phyloP scores from a whole-genome alignment of 1,139 yeast species.

The Diutina catenulata region DNA sequence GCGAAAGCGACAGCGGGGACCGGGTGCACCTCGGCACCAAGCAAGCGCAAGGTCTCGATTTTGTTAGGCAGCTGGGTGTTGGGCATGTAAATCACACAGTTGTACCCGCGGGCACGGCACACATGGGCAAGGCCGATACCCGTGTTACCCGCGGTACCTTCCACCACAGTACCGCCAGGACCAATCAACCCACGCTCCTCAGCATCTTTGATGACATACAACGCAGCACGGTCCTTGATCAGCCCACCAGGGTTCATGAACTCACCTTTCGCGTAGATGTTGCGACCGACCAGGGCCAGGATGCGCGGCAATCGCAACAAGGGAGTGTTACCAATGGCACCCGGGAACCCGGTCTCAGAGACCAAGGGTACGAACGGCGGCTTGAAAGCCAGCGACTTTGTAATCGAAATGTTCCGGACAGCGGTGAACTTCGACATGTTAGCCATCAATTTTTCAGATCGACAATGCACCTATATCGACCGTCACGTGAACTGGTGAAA shows the following conservation, averaged over 20 bases:
- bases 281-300: slow-evolving; percentile 53
- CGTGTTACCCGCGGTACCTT: slow-evolving; percentile 55
- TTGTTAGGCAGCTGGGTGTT: slow-evolving; percentile 74
- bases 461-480: background rate
- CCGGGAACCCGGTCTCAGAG: slow-evolving; percentile 49
- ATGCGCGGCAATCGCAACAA: slow-evolving; percentile 53
- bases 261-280: slow-evolving; percentile 82
- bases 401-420: background rate
- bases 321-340: slow-evolving; percentile 85
- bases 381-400: slow-evolving; percentile 1
- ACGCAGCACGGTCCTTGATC: slow-evolving; percentile 85
- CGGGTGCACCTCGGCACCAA: slow-evolving; percentile 82
- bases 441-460: background rate
- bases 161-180: slow-evolving; percentile 52
- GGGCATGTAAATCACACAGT: slow-evolving; percentile 82
- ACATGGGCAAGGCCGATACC: slow-evolving; percentile 89
- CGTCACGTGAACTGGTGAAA: background rate
- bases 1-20: slow-evolving; percentile 83
- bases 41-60: slow-evolving; percentile 55
- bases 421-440: background rate
- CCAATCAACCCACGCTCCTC: slow-evolving; percentile 54
- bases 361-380: slow-evolving; percentile 50
- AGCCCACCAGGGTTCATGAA: slow-evolving; percentile 94
- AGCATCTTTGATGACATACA: slow-evolving; percentile 67
- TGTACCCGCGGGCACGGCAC: slow-evolving; percentile 73